phyloP scores from a whole-genome alignment of 768 basidiomycete species.

The Boletus rubroflammeus region DNA sequence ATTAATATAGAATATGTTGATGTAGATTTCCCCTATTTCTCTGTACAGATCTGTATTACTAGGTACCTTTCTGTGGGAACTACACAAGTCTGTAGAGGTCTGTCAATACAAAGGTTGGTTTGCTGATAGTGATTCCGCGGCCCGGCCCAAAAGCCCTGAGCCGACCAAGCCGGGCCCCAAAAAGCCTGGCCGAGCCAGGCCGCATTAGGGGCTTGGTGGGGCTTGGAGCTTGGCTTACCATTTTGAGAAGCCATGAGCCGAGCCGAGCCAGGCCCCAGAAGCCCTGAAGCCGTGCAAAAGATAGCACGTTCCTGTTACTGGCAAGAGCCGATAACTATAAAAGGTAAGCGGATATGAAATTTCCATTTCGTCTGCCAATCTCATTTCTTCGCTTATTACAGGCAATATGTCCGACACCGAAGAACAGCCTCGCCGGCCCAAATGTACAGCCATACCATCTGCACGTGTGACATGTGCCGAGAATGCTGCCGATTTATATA shows the following conservation, averaged over 20 bases:
- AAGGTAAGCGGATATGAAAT: too few relatives aligned
- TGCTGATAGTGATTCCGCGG: neutral
- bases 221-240: neutral
- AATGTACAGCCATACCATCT: neutral
- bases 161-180: neutral
- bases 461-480: neutral
- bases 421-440: neutral
- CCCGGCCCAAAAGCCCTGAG: too few relatives aligned
- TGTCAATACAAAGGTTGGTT: too few relatives aligned
- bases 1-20: too few relatives aligned
- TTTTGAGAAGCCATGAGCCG: neutral
- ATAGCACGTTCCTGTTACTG: too few relatives aligned
- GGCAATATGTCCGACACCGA: neutral
- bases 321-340: too few relatives aligned
- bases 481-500: conserved; percentile 1
- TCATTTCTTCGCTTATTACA: neutral
- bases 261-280: neutral
- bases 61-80: too few relatives aligned
- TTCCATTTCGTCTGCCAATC: conserved; percentile 1
- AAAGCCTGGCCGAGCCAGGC: neutral
- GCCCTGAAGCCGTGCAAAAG: neutral
- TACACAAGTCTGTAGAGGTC: too few relatives aligned
- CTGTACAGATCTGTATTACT: too few relatives aligned
- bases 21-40: too few relatives aligned
- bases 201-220: neutral